Evolutionary conservation across 2,329 filamentous ascomycete genomes (phyloP).

Genomic region (Botrytis medusae): DNA sequence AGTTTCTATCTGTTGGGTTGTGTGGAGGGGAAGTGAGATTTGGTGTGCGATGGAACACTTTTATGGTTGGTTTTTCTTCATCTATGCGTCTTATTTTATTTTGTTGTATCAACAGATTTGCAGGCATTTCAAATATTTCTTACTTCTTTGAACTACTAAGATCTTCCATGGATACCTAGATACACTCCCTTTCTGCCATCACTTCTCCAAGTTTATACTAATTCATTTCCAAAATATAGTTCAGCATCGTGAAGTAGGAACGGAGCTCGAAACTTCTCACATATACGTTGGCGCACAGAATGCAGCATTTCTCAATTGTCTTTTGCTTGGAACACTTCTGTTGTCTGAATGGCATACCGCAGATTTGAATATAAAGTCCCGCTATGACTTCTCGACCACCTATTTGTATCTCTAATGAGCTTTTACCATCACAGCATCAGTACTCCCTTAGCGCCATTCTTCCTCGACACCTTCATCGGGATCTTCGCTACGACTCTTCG

Average conservation of each 20-base stretch:
- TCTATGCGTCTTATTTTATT: neutral
- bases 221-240: neutral
- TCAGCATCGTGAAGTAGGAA: neutral
- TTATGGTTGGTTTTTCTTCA: neutral
- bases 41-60: neutral
- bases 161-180: too few species aligned
- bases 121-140: too few species aligned
- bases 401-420: neutral
- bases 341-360: neutral
- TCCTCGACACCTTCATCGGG: neutral
- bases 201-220: neutral
- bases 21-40: neutral
- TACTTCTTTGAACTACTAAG: too few species aligned
- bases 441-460: neutral
- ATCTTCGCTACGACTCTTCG: neutral
- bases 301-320: neutral
- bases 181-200: neutral
- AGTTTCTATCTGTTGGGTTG: neutral
- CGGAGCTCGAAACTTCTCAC: too few species aligned
- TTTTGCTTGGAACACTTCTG: neutral
- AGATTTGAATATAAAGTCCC: too few species aligned
- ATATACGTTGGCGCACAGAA: neutral
- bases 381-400: too few species aligned
- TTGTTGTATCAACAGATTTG: fast-evolving
- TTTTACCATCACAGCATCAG: fast-evolving